Base-by-base conservation (phyloP, 106 monocot species). In the Dendrobium chrysotoxum region DNA sequence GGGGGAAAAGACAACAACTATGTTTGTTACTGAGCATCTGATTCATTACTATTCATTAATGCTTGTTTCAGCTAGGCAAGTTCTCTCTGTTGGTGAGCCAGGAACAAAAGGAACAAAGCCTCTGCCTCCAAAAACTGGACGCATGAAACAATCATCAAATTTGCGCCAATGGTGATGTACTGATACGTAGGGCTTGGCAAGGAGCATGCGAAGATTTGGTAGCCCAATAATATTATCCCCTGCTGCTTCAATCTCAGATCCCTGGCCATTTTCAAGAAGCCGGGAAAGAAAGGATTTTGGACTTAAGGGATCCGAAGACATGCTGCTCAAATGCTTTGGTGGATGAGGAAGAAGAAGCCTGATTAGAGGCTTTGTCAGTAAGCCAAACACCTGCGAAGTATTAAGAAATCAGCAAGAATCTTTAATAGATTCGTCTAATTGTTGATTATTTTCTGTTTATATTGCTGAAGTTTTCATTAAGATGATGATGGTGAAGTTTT, bases 81-180 rank as follows among this genome's bases (percentile, higher is more conserved):
- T 42, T 47, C 76, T 44, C 40, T 97, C 96, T 4, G 84, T 84
- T 4, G 97, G 97, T 8, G 97, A 91, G 38, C 92, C 97, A 18
- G 90, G 94, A 8, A 94, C 85, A 77, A 87, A 88, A 61, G 94
- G 97, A 58, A 78, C 85, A 26, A 98, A 98, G 1, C 97, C 97
- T 28, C 97, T 80, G 0, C 97, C 97, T 15, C 97, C 97, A 65
- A 98, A 98, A 40, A 92, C 47, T 2, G 94, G 97, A 0, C 97
- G 84, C 92, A 98, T 94, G 85, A 88, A 86, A 0, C 82, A 53
- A 54, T 94, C 83, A 28, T 98, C 97, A 76, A 98, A 98, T 77
- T 84, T 92, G 53, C 97, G 90, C 94, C 97, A 98, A 65, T 92
- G 91, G 45, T 86, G 71, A 79, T 98, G 94, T 4, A 98, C 88